phyloP scores from a whole-genome alignment of 2,329 filamentous ascomycete species.

The Penicillium palitans region DNA sequence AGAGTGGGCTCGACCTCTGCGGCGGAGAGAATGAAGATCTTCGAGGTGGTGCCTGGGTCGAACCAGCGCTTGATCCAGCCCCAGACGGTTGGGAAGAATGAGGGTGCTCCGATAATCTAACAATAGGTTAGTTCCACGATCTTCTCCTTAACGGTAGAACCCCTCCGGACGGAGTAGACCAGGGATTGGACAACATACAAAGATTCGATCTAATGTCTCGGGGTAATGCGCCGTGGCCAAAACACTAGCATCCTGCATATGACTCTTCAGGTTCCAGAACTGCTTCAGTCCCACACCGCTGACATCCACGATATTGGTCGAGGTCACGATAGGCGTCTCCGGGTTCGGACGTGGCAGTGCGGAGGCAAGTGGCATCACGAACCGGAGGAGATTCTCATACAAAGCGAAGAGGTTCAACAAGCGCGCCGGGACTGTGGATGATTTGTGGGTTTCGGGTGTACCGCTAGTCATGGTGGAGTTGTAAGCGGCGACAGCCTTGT shows the following conservation, averaged over 20 bases:
- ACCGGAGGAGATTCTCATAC: conserved; percentile 89
- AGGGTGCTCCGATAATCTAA: conserved; percentile 80
- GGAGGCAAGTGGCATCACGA: conserved; percentile 81
- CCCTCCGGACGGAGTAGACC: neutral
- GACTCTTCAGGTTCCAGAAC: conserved; percentile 91
- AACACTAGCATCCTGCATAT: conserved; percentile 90
- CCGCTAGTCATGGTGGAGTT: conserved; percentile 53
- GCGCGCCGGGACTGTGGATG: conserved; percentile 61
- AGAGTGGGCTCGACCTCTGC: conserved; percentile 75
- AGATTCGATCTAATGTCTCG: conserved; percentile 84
- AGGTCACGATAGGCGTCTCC: conserved; percentile 84
- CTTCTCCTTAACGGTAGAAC: neutral
- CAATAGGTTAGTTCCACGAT: neutral
- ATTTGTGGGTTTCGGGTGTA: conserved; percentile 60
- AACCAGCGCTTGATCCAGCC: conserved; percentile 96
- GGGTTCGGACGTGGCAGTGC: conserved; percentile 72
- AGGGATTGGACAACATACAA: conserved; percentile 47
- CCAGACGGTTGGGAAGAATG: conserved; percentile 89
- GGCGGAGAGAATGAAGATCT: conserved; percentile 84
- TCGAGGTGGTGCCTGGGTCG: conserved; percentile 87
- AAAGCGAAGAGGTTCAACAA: conserved; percentile 85
- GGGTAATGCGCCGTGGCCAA: conserved; percentile 93
- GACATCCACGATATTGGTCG: conserved; percentile 94
- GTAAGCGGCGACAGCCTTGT: conserved; percentile 77
- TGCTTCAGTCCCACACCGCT: conserved; percentile 83